Base-by-base conservation (phyloP, 257 asterid species). In the Cinchona pubescens region DNA sequence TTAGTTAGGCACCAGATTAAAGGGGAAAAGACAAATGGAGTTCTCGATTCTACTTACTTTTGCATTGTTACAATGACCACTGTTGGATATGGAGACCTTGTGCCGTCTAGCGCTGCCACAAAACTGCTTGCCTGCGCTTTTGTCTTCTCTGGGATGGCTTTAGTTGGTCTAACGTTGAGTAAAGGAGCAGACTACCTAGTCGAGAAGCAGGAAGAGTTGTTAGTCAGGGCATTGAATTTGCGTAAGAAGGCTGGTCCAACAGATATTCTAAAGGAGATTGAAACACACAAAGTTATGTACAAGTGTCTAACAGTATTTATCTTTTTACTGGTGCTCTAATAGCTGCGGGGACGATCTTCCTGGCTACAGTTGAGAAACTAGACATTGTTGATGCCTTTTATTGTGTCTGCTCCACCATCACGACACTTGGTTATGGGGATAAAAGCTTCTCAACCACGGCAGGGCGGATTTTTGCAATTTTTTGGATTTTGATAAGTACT, bases 51-150 rank as follows among this genome's bases (percentile, higher is more conserved):
- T 5, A 80, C 90, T 72, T 94, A 92, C 87, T 94, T 94, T 71
- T 90, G 97, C 86, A 89, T 94, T 42, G 97, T 94, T 72, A 94
- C 98, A 15, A 94, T 94, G 97, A 94, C 98, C 29, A 94, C 97
- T 12, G 92, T 94, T 46, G 98, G 98, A 71, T 94, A 94, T 63
- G 98, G 98, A 32, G 98, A 94, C 78, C 90, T 94, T 14, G 96
- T 94, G 21, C 98, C 98, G 19, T 74, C 83, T 37, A 88, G 90
- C 66, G 43, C 76, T 2, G 76, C 84, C 59, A 34, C 97, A 2
- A 94, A 94, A 72, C 92, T 94, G 34, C 93, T 94, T 25, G 95
- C 98, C 16, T 90, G 96, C 71, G 91, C 64, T 63, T 94, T 89
- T 51, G 97, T 94, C 77, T 92, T 94, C 83, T 92, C 97, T 0